A percentile compares a stretch with the other conserved stretches of the same genome.
These are phyloP conservation scores for Chrysanthemum lavandulifolium DNA, from an alignment of 129 eudicot species.

Conservation along the genomic window DNA sequence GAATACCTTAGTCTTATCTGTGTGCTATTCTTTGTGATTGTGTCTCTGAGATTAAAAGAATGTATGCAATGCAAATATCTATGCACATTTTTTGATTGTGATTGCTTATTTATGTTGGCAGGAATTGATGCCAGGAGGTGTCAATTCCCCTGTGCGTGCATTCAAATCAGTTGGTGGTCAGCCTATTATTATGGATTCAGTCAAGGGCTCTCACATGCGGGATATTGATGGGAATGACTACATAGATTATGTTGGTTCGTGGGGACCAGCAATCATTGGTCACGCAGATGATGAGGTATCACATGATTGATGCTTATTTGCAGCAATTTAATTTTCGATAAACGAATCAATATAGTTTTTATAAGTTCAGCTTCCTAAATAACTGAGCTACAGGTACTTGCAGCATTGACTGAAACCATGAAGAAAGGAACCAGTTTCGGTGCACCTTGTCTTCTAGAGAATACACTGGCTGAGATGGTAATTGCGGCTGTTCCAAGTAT, in stretches of 20 bases:
- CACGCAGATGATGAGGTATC: constrained; percentile 90
- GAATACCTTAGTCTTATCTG: too few species aligned
- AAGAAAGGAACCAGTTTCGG: constrained; percentile 98
- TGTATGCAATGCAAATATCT: too few species aligned
- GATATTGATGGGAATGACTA: constrained; percentile 96
- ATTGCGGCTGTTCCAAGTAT: constrained; percentile 90
- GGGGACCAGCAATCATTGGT: constrained; percentile 98
- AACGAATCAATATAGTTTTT: background rate
- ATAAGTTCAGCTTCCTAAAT: too few species aligned
- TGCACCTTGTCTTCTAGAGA: constrained; percentile 97
- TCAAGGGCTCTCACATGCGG: constrained; percentile 93
- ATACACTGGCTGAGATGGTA: constrained; percentile 71
- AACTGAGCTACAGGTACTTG: constrained; percentile 53
- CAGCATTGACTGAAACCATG: constrained; percentile 94
- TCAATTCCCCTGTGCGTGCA: constrained; percentile 95
- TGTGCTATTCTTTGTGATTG: too few species aligned
- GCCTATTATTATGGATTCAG: constrained; percentile 81
- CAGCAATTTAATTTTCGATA: background rate
- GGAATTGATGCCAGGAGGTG: constrained; percentile 99
- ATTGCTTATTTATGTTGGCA: constrained; percentile 26
- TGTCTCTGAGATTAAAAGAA: too few species aligned
- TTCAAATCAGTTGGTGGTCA: constrained; percentile 96
- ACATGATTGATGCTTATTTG: background rate
- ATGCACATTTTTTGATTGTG: too few species aligned
- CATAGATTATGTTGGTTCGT: constrained; percentile 94